phyloP scores from a whole-genome alignment of 108 stramenopile species.

The Skeletonema marinoi region DNA sequence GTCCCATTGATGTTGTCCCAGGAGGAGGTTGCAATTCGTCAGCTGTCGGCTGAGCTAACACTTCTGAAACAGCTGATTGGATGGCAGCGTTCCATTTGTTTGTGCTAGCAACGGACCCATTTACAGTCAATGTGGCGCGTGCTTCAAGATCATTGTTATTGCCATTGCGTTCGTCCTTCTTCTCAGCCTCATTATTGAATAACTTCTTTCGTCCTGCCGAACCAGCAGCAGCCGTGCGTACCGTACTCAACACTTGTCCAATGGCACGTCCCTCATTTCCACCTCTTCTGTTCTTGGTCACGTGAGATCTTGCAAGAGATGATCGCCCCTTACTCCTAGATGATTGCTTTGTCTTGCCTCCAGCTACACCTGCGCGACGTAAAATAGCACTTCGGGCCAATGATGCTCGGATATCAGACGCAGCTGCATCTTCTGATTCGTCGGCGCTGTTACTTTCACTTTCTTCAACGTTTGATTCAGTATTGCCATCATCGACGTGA shows the following conservation, averaged over 20 bases:
- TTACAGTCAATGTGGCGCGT: not conserved
- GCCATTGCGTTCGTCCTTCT: not conserved
- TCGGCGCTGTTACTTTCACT: not conserved
- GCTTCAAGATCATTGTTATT: not conserved
- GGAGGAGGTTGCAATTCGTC: conserved; percentile 20
- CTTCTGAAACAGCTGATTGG: conserved; percentile 36
- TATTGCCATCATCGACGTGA: not conserved
- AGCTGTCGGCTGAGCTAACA: conserved; percentile 11
- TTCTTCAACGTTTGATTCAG: not conserved
- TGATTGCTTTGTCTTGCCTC: conserved; percentile 4
- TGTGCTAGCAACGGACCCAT: not conserved
- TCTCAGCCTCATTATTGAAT: not conserved
- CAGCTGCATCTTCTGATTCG: conserved; percentile 4
- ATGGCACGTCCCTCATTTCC: conserved; percentile 15
- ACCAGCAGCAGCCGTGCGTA: conserved; percentile 36
- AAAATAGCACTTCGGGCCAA: conserved; percentile 20
- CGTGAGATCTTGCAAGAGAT: conserved; percentile 15
- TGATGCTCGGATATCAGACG: conserved; percentile 6
- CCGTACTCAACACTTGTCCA: conserved; percentile 35
- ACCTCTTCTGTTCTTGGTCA: conserved; percentile 9
- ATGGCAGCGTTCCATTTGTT: conserved; percentile 27
- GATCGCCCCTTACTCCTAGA: conserved; percentile 21
- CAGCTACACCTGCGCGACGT: conserved; percentile 25
- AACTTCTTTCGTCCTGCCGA: conserved; percentile 4
- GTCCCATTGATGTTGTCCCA: conserved; percentile 24